These are phyloP conservation scores for Plectosphaerella sp. DNA, from an alignment of 2,329 filamentous ascomycete species.

Conservation along the genomic window DNA sequence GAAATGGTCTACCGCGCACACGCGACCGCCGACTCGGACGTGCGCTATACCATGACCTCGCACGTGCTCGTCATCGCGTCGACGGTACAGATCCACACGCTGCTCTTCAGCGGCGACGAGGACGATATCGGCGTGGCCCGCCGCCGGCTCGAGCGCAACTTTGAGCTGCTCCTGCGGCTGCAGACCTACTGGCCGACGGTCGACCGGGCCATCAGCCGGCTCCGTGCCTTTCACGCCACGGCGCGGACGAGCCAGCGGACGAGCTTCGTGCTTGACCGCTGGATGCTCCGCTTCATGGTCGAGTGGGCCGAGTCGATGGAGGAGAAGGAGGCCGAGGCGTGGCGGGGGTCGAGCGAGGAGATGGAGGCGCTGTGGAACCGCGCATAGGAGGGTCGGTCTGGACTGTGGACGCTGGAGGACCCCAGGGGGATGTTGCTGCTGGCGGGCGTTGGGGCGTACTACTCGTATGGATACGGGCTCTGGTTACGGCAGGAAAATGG, in stretches of 20 bases:
- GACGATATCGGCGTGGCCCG: conserved; percentile 27
- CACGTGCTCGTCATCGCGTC: conserved; percentile 42
- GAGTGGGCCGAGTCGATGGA: conserved; percentile 24
- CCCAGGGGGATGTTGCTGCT: background rate
- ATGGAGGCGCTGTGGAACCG: conserved; percentile 14
- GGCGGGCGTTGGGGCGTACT: background rate
- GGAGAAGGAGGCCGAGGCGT: conserved; percentile 15
- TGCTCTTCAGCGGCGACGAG: conserved; percentile 33
- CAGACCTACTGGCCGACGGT: conserved; percentile 34
- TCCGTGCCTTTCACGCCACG: conserved; percentile 35
- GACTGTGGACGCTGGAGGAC: background rate
- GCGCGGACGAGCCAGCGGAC: conserved; percentile 30
- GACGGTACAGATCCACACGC: conserved; percentile 39
- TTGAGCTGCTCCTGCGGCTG: conserved; percentile 33
- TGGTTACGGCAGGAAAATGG: background rate
- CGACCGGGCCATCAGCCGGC: conserved; percentile 29
- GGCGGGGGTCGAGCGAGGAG: conserved; percentile 10
- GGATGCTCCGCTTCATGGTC: conserved; percentile 33
- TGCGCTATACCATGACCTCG: conserved; percentile 37
- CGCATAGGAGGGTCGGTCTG: background rate
- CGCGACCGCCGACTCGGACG: conserved; percentile 28
- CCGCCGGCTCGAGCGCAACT: conserved; percentile 35
- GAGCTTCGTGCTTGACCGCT: conserved; percentile 33
- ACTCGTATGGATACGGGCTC: background rate
- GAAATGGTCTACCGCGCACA: conserved; percentile 33